Evolutionary conservation across 2,329 filamentous ascomycete species (phyloP).

Genomic region (Neopestalotiopsis sp.): DNA sequence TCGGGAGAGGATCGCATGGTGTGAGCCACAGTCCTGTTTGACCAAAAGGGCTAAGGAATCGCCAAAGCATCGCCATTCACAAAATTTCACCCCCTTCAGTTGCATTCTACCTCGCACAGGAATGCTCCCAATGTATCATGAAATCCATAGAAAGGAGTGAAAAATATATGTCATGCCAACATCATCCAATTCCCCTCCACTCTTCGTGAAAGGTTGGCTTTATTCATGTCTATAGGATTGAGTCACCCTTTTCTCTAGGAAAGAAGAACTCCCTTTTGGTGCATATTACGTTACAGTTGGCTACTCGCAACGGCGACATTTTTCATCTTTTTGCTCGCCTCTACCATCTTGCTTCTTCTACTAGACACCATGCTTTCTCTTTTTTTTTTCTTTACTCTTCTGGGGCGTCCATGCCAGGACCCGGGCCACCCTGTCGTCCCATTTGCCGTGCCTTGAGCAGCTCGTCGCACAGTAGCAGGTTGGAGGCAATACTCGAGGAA

Average conservation of each 20-base stretch:
- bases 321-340: background rate
- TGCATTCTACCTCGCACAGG: background rate
- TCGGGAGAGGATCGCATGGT: no score
- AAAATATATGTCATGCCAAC: background rate
- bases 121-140: background rate
- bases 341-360: background rate
- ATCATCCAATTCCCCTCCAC: background rate
- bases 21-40: no score
- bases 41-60: no score
- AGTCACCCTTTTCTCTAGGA: no score
- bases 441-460: constrained; percentile 98
- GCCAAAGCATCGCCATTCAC: no score
- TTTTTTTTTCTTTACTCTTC: constrained; percentile 45
- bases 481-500: constrained; percentile 92
- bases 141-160: background rate
- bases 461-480: constrained; percentile 94
- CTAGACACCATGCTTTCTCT: background rate
- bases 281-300: constrained; percentile 5
- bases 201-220: background rate
- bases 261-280: background rate
- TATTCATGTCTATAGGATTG: constrained; percentile 5
- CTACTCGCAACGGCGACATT: background rate
- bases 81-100: background rate
- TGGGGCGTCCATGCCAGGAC: constrained; percentile 68
- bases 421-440: constrained; percentile 68